A percentile compares a stretch with the other conserved stretches of the same genome.
These are phyloP conservation scores for Barnettozyma siamensis DNA, from an alignment of 805 yeast species.

Conservation along the genomic window DNA sequence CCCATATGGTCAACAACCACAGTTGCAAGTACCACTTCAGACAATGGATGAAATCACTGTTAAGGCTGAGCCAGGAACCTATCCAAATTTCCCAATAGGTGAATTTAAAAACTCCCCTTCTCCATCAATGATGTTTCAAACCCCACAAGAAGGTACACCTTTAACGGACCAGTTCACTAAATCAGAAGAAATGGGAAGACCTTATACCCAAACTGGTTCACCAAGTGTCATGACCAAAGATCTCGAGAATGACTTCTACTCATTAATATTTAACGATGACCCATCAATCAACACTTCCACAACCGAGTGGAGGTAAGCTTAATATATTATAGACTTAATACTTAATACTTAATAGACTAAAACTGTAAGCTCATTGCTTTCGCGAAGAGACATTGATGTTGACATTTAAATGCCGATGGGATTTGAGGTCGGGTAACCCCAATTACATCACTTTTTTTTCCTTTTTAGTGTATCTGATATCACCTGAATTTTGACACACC, in stretches of 20 bases:
- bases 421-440: too few relatives aligned
- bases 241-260: conserved; percentile 33
- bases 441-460: too few relatives aligned
- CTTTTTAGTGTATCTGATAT: too few relatives aligned
- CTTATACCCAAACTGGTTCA: not conserved
- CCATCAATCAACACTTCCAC: conserved; percentile 1
- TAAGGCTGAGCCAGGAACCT: conserved; percentile 1
- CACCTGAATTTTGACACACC: not conserved
- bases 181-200: conserved; percentile 1
- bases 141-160: not conserved
- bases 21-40: not conserved
- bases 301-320: too few relatives aligned
- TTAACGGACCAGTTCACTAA: not conserved
- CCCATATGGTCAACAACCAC: not conserved
- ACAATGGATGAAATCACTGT: not conserved
- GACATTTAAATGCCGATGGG: too few relatives aligned
- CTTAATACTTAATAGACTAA: too few relatives aligned
- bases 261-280: conserved; percentile 41
- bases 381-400: too few relatives aligned
- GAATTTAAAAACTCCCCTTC: conserved; percentile 5
- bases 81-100: conserved; percentile 4
- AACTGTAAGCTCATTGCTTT: too few relatives aligned
- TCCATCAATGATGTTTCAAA: not conserved
- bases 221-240: not conserved
- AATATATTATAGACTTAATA: too few relatives aligned